Evolutionary conservation across 768 basidiomycete genomes (phyloP).

Genomic region (Naganishia onofrii): DNA sequence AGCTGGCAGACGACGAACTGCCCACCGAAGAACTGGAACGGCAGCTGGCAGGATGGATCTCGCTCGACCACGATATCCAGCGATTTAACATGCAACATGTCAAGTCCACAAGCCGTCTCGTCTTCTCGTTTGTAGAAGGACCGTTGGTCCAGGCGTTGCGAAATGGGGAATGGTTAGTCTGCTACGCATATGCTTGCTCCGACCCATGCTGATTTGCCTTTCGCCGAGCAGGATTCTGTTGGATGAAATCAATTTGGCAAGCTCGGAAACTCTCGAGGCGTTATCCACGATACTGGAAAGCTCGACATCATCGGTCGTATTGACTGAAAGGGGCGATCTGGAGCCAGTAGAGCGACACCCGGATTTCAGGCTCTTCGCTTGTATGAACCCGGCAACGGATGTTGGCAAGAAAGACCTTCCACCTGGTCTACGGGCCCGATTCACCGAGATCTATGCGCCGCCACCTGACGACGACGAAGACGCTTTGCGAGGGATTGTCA

Average conservation of each 20-base stretch:
- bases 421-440: conserved; percentile 79
- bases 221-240: conserved; percentile 70
- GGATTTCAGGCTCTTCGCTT: conserved; percentile 93
- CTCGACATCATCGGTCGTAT: conserved; percentile 80
- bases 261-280: conserved; percentile 88
- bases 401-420: conserved; percentile 97
- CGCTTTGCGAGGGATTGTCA: conserved; percentile 78
- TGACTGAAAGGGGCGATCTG: conserved; percentile 88
- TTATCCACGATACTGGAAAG: conserved; percentile 81
- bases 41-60: conserved; percentile 60
- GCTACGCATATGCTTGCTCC: background rate
- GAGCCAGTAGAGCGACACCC: conserved; percentile 87
- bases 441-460: conserved; percentile 94
- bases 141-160: conserved; percentile 87
- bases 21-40: conserved; percentile 20
- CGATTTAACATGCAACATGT: conserved; percentile 86
- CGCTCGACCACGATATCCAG: conserved; percentile 66
- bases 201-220: conserved; percentile 7
- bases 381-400: conserved; percentile 99
- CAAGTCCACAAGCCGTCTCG: conserved; percentile 78
- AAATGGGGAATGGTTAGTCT: conserved; percentile 78
- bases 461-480: conserved; percentile 89
- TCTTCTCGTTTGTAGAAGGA: conserved; percentile 92
- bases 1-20: conserved; percentile 57
- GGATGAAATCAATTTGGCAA: conserved; percentile 94